A percentile compares a stretch with the other conserved stretches of the same genome.
Conservation (phyloP, 1,139 yeast genomes). For the Debaryomycetaceae sp. region DNA sequence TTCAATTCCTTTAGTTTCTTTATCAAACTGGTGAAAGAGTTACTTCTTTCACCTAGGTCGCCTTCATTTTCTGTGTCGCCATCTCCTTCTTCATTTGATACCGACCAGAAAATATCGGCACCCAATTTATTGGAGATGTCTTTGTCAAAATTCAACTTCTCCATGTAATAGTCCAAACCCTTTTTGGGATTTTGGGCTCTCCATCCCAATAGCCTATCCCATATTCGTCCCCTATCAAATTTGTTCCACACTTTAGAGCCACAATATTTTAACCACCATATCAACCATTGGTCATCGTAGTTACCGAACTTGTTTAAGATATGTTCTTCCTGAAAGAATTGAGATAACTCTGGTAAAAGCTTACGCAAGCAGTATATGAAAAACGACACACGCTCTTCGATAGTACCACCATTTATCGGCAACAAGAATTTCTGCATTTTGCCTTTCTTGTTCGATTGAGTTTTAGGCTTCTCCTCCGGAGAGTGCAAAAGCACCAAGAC, state of each 20-base stretch:
- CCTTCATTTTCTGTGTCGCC: conserved; percentile 3
- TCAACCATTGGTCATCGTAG: conserved; percentile 82
- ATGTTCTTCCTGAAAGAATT: conserved; percentile 78
- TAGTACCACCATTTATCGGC: conserved; percentile 62
- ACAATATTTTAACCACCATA: conserved; percentile 93
- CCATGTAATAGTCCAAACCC: conserved; percentile 29
- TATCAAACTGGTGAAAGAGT: conserved; percentile 32
- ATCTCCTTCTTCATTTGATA: conserved; percentile 13
- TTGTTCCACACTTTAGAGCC: conserved; percentile 88
- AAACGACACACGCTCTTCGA: conserved; percentile 67
- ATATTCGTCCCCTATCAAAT: conserved; percentile 77
- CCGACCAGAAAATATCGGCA: conserved; percentile 44
- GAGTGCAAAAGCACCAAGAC: conserved; percentile 74
- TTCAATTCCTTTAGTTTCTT: conserved; percentile 17
- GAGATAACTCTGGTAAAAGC: conserved; percentile 71
- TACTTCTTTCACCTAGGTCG: conserved; percentile 12
- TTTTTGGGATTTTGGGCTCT: conserved; percentile 45
- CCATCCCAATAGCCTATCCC: conserved; percentile 88
- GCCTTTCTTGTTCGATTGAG: conserved; percentile 4
- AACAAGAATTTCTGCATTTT: conserved; percentile 34
- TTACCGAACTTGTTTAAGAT: conserved; percentile 58
- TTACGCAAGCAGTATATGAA: conserved; percentile 66
- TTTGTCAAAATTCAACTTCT: conserved; percentile 23
- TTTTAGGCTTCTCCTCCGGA: conserved; percentile 39
- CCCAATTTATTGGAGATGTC: conserved; percentile 33